Evolutionary conservation across 1,139 yeast genomes (phyloP), one percentile per base, ranked within the genome.

Genomic region (Kodamaea plutei): DNA sequence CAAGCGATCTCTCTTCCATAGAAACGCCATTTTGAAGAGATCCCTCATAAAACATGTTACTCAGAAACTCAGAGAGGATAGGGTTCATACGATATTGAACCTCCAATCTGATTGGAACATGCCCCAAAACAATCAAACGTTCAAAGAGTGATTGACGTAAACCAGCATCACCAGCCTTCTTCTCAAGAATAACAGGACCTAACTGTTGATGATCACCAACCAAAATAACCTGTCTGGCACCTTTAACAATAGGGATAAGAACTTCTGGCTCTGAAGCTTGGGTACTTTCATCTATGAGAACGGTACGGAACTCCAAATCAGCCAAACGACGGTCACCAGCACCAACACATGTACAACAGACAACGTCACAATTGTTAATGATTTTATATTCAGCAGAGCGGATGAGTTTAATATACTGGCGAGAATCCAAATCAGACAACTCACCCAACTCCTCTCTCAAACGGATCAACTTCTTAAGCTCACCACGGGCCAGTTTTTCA

Each of bases 31-130:
- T 88, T 54, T 88, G 96, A 45, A 89, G 70, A 28, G 84, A 73
- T 19, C 97, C 97, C 48, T 88, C 96, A 56, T 89, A 89, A 50
- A 87, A 89, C 85, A 84, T 81, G 54, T 88, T 87, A 48, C 93
- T 81, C 13, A 96, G 84, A 52, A 87, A 89, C 47, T 85, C 95
- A 41, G 93, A 78, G 34, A 89, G 61, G 39, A 79, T 69, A 2
- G 97, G 97, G 53, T 88, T 84, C 97, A 89, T 89, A 61, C 97
- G 81, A 57, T 89, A 89, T 54, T 89, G 97, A 18, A 88, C 95
- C 43, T 87, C 94, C 37, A 89, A 67, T 41, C 96, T 66, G 39
- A 85, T 79, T 8, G 96, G 96, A 7, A 77, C 75, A 52, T 84
- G 91, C 2, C 95, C 95, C 38, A 87, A 69, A n/a, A 79, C 69